A percentile compares a stretch with the other conserved stretches of the same genome.
phyloP scores from a whole-genome alignment of 169 alveolate genomes.

The Ichthyophthirius multifiliis region DNA sequence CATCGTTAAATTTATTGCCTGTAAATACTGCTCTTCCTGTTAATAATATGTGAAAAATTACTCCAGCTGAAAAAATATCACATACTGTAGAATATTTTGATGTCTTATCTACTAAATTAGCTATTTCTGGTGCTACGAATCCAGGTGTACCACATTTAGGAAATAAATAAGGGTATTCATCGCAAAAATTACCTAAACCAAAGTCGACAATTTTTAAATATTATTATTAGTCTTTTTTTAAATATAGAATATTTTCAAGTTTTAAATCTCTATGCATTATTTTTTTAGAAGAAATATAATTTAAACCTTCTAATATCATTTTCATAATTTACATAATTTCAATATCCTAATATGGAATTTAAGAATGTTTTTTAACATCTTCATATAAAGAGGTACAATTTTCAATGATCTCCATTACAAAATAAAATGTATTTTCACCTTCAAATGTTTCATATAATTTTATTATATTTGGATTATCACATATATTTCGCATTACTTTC shows the following conservation, averaged over 20 bases:
- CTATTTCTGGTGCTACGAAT: constrained; percentile 64
- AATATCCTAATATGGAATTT: constrained; percentile 44
- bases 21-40: constrained; percentile 62
- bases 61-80: constrained; percentile 61
- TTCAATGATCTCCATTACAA: constrained; percentile 58
- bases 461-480: constrained; percentile 62
- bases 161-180: constrained; percentile 35
- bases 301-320: constrained; percentile 51
- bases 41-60: constrained; percentile 53
- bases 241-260: constrained; percentile 70
- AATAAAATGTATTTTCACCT: constrained; percentile 45
- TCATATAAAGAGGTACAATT: constrained; percentile 64
- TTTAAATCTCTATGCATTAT: constrained; percentile 80
- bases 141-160: constrained; percentile 62
- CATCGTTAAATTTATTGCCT: constrained; percentile 68
- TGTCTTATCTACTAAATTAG: constrained; percentile 34
- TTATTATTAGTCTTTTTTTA: constrained; percentile 40
- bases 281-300: constrained; percentile 57
- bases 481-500: constrained; percentile 22
- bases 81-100: constrained; percentile 34
- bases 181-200: constrained; percentile 48
- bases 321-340: constrained; percentile 51
- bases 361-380: constrained; percentile 37
- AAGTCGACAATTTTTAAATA: constrained; percentile 65
- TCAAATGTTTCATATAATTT: constrained; percentile 59